Evolutionary conservation across 345 rosid species (phyloP).

Genomic region (Gossypium anomalum): DNA sequence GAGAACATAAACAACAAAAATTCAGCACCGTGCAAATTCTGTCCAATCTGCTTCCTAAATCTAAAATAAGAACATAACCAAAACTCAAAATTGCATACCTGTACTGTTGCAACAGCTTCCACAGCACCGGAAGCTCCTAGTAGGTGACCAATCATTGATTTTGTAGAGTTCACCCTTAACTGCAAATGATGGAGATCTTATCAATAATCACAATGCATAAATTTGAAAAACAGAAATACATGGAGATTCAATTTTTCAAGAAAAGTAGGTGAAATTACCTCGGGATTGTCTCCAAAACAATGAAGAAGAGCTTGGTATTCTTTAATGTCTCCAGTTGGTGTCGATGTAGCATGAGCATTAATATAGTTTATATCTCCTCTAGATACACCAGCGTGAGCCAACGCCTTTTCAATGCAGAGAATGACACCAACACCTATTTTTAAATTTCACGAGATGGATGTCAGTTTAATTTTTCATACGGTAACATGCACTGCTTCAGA

Average conservation of each 20-base stretch:
- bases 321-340: conserved; percentile 84
- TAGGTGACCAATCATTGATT: conserved; percentile 93
- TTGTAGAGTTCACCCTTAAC: conserved; percentile 84
- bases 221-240: background rate
- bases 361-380: conserved; percentile 73
- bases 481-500: background rate
- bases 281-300: conserved; percentile 78
- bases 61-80: background rate
- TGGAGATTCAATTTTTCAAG: background rate
- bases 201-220: conserved; percentile 17
- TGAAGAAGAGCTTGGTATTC: conserved; percentile 73
- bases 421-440: conserved; percentile 68
- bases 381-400: conserved; percentile 65
- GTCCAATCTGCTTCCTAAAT: background rate
- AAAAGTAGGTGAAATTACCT: conserved; percentile 34
- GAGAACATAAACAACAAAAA: background rate
- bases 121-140: conserved; percentile 95
- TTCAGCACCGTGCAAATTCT: background rate
- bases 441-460: conserved; percentile 2
- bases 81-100: conserved; percentile 39
- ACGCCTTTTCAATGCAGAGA: conserved; percentile 84
- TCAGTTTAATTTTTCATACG: conserved; percentile 8
- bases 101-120: conserved; percentile 83
- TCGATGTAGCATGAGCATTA: conserved; percentile 96
- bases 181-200: conserved; percentile 27